Evolutionary conservation across 2,329 filamentous ascomycete species (phyloP).

Genomic region (Aureobasidium sp.): DNA sequence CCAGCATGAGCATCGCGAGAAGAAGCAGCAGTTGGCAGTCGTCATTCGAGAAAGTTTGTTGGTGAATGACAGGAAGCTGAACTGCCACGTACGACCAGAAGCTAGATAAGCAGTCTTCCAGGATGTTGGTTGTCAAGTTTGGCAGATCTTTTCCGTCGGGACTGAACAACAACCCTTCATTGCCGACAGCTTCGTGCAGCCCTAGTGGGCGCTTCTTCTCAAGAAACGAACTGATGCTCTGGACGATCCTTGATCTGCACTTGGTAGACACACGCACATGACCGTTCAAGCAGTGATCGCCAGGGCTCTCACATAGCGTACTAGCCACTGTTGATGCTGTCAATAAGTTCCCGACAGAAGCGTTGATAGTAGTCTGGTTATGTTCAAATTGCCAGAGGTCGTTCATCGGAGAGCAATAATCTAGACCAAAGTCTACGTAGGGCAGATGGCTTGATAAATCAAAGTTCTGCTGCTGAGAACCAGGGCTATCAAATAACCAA

Average conservation of each 20-base stretch:
- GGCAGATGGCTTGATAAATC: conserved; percentile 20
- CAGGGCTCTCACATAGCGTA: background rate
- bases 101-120: conserved; percentile 82
- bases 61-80: conserved; percentile 84
- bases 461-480: conserved; percentile 20
- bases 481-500: conserved; percentile 24
- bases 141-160: conserved; percentile 17
- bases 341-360: background rate
- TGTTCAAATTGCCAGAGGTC: background rate
- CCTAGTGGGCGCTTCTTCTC: background rate
- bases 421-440: conserved; percentile 22
- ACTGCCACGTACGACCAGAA: conserved; percentile 92
- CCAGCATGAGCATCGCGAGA: conserved; percentile 81
- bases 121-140: conserved; percentile 73
- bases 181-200: background rate
- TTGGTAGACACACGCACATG: background rate
- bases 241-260: background rate
- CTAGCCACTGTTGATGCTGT: no score
- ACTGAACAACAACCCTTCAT: background rate
- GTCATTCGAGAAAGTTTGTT: conserved; percentile 81
- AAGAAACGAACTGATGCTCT: background rate
- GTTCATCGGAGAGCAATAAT: conserved; percentile 11
- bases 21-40: conserved; percentile 72
- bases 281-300: background rate
- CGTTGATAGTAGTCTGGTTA: background rate